A percentile compares a stretch with the other conserved stretches of the same genome.
phyloP scores from a whole-genome alignment of 1,284 basidiomycete species.

The Marasmius fiardii region DNA sequence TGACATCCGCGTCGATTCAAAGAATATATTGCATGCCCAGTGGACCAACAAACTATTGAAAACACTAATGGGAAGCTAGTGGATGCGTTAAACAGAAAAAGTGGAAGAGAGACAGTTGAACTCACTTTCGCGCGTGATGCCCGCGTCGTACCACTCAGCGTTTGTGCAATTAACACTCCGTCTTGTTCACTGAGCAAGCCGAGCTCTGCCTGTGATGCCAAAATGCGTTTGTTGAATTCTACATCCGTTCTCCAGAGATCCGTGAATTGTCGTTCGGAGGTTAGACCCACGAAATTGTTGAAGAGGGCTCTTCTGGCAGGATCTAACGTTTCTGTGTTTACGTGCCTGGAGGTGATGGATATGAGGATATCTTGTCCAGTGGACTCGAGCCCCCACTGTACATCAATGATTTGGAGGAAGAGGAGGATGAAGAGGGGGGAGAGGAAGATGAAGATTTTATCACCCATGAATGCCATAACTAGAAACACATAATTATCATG shows the following conservation, averaged over 20 bases:
- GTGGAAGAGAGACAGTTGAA: neutral
- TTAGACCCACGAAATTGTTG: neutral
- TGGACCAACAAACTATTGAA: too few relatives aligned
- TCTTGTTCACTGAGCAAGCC: neutral
- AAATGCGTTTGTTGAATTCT: neutral
- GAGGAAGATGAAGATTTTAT: too few relatives aligned
- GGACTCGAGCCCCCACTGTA: too few relatives aligned
- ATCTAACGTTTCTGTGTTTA: neutral
- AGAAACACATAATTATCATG: too few relatives aligned
- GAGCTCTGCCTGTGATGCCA: neutral
- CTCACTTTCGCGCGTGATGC: neutral
- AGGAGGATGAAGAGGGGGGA: too few relatives aligned
- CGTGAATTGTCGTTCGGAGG: neutral
- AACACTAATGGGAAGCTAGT: too few relatives aligned
- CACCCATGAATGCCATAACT: too few relatives aligned
- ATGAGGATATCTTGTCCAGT: too few relatives aligned
- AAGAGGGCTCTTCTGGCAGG: neutral
- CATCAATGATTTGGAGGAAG: too few relatives aligned
- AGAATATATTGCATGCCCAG: too few relatives aligned
- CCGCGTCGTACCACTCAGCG: neutral
- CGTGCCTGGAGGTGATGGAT: neutral
- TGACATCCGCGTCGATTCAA: too few relatives aligned
- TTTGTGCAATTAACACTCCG: neutral
- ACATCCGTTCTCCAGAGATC: neutral
- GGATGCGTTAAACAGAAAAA: neutral